Percentiles rank a stretch among this genome's conserved stretches.
These are phyloP conservation scores for Saxispiralis lemnorum DNA, from an alignment of 495 filamentous ascomycete species.

Conservation along the genomic window DNA sequence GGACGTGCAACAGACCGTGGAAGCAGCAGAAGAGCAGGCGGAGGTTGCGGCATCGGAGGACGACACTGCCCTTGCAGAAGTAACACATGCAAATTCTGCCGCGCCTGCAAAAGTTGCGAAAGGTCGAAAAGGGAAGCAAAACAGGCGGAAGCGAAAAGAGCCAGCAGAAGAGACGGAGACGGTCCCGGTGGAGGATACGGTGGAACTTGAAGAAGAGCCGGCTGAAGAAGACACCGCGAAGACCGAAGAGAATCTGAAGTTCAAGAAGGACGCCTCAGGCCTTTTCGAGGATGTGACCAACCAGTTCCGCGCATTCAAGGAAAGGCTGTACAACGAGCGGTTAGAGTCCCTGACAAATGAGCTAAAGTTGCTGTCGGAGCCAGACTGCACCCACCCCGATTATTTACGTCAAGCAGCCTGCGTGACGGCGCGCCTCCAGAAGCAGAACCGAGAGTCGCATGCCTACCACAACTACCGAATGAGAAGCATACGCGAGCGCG, in stretches of 20 bases:
- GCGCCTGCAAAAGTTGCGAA: conserved; percentile 5
- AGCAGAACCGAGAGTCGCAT: conserved; percentile 58
- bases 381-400: conserved; percentile 71
- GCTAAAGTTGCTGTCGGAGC: conserved; percentile 59
- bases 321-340: conserved; percentile 63
- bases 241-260: conserved; percentile 10
- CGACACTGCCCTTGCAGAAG: neutral
- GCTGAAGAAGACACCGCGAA: conserved; percentile 11
- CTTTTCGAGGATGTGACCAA: conserved; percentile 10
- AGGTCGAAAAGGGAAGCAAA: conserved; percentile 9
- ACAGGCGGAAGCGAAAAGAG: conserved; percentile 6
- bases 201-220: conserved; percentile 6
- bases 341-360: conserved; percentile 48
- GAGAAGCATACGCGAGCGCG: conserved; percentile 50
- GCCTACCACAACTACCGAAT: conserved; percentile 54
- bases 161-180: conserved; percentile 2
- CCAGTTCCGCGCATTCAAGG: conserved; percentile 10
- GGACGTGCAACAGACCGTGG: conserved; percentile 18
- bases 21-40: conserved; percentile 7
- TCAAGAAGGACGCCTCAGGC: conserved; percentile 12
- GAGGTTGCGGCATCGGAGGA: neutral
- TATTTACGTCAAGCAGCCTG: conserved; percentile 69
- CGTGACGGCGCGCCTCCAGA: conserved; percentile 60
- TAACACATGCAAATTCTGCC: neutral
- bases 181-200: conserved; percentile 3